phyloP scores from a whole-genome alignment of 768 basidiomycete species.

The Boletus barrowsii region DNA sequence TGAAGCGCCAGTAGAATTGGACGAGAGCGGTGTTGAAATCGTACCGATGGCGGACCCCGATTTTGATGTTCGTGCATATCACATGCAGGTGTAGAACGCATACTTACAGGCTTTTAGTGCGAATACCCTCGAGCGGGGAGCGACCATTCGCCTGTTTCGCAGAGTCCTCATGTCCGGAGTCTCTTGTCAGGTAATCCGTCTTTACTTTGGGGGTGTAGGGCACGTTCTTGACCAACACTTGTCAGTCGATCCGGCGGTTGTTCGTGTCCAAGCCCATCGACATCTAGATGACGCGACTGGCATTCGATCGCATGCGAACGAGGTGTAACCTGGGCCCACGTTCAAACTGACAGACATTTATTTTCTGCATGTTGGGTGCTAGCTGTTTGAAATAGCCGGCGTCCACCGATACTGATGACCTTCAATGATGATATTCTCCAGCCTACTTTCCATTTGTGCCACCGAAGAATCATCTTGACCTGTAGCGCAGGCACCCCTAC shows the following conservation, averaged over 20 bases:
- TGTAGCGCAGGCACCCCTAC: no score
- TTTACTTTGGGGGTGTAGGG: background rate
- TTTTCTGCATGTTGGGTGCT: constrained; percentile 15
- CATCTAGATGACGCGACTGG: constrained; percentile 63
- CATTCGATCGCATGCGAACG: constrained; percentile 30
- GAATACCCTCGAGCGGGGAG: constrained; percentile 64
- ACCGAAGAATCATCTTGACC: constrained; percentile 9
- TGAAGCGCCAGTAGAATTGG: constrained; percentile 60
- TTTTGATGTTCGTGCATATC: constrained; percentile 61
- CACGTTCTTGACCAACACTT: constrained; percentile 18
- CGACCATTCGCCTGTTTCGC: constrained; percentile 54
- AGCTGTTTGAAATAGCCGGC: constrained; percentile 25
- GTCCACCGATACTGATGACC: constrained; percentile 17
- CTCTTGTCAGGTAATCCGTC: constrained; percentile 73
- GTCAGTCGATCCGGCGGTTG: constrained; percentile 83
- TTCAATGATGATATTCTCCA: constrained; percentile 25
- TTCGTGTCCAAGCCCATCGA: constrained; percentile 84
- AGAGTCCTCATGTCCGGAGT: constrained; percentile 85
- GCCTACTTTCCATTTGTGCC: constrained; percentile 21
- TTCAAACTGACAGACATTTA: constrained; percentile 17
- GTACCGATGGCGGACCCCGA: constrained; percentile 94
- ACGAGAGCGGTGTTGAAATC: constrained; percentile 79
- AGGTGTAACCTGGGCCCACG: constrained; percentile 18
- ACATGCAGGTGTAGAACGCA: constrained; percentile 8
- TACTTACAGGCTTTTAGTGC: constrained; percentile 42